Evolutionary conservation across 78 protist genomes (phyloP).

Genomic region (Cavenderia fasciculata): DNA sequence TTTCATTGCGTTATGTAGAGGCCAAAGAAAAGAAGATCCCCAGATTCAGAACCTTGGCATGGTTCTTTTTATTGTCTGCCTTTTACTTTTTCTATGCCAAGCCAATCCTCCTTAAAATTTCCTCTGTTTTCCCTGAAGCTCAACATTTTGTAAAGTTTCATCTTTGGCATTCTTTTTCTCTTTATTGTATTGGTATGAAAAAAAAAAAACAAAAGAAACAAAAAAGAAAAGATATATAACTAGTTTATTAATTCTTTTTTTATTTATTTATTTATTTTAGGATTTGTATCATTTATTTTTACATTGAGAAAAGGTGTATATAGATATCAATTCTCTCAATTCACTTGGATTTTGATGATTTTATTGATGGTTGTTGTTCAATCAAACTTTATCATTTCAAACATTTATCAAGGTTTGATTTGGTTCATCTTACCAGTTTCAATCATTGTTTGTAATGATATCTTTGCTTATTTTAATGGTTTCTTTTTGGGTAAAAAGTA

Average conservation of each 20-base stretch:
- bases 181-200: slow-evolving; percentile 44
- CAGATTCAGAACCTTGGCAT: slow-evolving; percentile 18
- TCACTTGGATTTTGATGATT: slow-evolving; percentile 91
- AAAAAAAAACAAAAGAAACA: neutral
- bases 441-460: slow-evolving; percentile 93
- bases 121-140: slow-evolving; percentile 1
- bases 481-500: slow-evolving; percentile 89
- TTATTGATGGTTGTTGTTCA: slow-evolving; percentile 84
- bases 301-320: slow-evolving; percentile 75
- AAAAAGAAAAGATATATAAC: neutral
- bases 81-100: slow-evolving; percentile 84
- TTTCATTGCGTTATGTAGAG: slow-evolving; percentile 29
- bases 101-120: slow-evolving; percentile 6
- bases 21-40: slow-evolving; percentile 67
- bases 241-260: neutral
- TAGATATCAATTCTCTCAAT: slow-evolving; percentile 92
- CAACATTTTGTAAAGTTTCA: slow-evolving; percentile 51
- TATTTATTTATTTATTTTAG: slow-evolving; percentile 3
- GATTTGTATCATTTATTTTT: slow-evolving; percentile 85
- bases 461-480: slow-evolving; percentile 93
- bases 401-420: slow-evolving; percentile 85
- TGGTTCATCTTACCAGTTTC: slow-evolving; percentile 93
- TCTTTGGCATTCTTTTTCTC: slow-evolving; percentile 40
- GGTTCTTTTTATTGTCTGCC: slow-evolving; percentile 82
- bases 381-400: slow-evolving; percentile 59